phyloP scores from a whole-genome alignment of 345 rosid species.

The Eucalyptus cloeziana region DNA sequence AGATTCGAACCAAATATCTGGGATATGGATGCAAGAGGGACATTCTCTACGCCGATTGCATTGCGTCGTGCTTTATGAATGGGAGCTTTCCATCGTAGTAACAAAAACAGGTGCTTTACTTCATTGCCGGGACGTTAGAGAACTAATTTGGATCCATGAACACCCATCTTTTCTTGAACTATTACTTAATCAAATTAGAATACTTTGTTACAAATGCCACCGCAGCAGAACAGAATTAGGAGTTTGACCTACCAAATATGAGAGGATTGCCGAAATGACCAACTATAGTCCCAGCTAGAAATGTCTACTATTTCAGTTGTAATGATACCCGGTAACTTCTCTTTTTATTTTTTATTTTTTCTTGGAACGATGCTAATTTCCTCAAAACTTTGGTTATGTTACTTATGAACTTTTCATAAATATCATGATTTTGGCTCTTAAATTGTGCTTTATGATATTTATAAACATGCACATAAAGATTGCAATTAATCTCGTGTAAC shows the following conservation, averaged over 20 bases:
- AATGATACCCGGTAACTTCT: background rate
- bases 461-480: background rate
- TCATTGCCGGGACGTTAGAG: too few relatives aligned
- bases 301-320: too few relatives aligned
- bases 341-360: accelerated
- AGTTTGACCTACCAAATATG: background rate
- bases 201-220: background rate
- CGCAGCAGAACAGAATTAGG: accelerated
- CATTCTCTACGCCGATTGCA: background rate
- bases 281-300: background rate
- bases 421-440: too few relatives aligned
- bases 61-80: accelerated
- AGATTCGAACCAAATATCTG: background rate
- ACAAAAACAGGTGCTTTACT: too few relatives aligned
- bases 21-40: background rate
- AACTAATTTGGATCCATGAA: too few relatives aligned
- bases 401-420: too few relatives aligned
- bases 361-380: background rate
- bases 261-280: background rate
- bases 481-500: background rate
- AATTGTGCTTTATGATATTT: too few relatives aligned
- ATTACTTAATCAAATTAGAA: too few relatives aligned
- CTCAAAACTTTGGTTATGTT: background rate
- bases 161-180: too few relatives aligned
- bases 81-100: too few relatives aligned